phyloP scores from a whole-genome alignment of 1,284 basidiomycete species.

The Cryptococcus sp. region DNA sequence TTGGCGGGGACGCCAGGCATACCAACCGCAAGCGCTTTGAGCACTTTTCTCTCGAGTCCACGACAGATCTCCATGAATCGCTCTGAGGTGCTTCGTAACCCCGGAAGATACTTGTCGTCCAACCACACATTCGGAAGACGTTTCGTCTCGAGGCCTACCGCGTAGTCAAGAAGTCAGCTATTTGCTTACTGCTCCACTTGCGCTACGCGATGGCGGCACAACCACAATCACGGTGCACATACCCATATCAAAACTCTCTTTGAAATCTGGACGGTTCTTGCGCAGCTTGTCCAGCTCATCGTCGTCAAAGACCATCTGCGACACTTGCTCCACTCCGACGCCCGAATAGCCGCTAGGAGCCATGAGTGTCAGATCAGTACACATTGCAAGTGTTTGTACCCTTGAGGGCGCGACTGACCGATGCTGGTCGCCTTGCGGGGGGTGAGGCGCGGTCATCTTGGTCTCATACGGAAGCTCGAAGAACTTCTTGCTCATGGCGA shows the following conservation, averaged over 20 bases:
- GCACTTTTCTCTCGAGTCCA: conserved; percentile 55
- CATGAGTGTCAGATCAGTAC: conserved; percentile 27
- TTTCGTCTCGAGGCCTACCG: conserved; percentile 17
- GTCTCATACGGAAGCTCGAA: conserved; percentile 59
- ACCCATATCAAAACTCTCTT: conserved; percentile 64
- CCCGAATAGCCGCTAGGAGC: conserved; percentile 57
- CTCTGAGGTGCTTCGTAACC: conserved; percentile 59
- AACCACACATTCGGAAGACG: conserved; percentile 63
- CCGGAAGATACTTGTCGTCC: conserved; percentile 60
- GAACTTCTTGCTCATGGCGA: conserved; percentile 58
- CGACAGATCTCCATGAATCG: conserved; percentile 60
- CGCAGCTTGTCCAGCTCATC: conserved; percentile 52
- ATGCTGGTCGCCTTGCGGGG: conserved; percentile 55
- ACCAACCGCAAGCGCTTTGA: conserved; percentile 61
- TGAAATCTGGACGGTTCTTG: conserved; percentile 57
- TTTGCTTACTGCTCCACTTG: conserved; percentile 7
- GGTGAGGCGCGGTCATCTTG: conserved; percentile 63
- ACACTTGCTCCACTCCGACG: conserved; percentile 46
- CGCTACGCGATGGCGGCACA: neutral
- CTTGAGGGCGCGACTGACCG: conserved; percentile 19
- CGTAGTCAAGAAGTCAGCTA: conserved; percentile 25
- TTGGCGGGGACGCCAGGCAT: conserved; percentile 49
- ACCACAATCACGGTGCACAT: neutral
- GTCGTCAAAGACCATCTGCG: conserved; percentile 39
- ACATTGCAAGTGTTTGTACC: neutral